phyloP scores from a whole-genome alignment of 371 early-diverging fungal genomes.

The Enteropsectra breve region DNA sequence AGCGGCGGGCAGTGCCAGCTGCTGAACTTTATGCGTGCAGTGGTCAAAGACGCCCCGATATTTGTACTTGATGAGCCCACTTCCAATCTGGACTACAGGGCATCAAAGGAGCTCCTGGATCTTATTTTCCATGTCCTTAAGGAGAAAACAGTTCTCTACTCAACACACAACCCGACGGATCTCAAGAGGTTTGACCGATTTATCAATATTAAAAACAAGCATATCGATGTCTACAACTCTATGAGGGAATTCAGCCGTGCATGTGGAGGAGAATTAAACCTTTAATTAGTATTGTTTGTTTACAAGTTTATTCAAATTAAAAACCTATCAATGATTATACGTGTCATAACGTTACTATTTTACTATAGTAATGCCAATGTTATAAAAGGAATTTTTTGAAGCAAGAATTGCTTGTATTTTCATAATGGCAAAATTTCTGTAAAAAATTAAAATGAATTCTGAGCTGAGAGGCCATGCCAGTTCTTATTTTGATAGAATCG shows the following conservation, averaged over 20 bases:
- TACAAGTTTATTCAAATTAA: no score
- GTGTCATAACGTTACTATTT: no score
- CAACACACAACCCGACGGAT: constrained; percentile 74
- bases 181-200: constrained; percentile 64
- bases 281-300: constrained; percentile 18
- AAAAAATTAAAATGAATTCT: no score
- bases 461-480: no score
- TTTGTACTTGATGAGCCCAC: constrained; percentile 36
- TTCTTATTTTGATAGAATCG: constrained; percentile 30
- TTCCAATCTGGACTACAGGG: constrained; percentile 18
- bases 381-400: no score
- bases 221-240: constrained; percentile 19
- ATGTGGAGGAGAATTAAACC: no score
- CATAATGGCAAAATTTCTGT: no score
- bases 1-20: constrained; percentile 39
- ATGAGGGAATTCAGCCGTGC: constrained; percentile 35
- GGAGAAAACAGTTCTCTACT: constrained; percentile 70
- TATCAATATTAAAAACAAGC: constrained; percentile 57
- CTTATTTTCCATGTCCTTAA: constrained; percentile 68
- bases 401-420: no score
- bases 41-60: constrained; percentile 37
- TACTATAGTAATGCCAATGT: no score
- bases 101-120: constrained; percentile 68
- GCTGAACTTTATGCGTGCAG: constrained; percentile 32
- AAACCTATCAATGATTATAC: no score